Conservation (phyloP, 306 rosid species). For the Malus sieversii region DNA sequence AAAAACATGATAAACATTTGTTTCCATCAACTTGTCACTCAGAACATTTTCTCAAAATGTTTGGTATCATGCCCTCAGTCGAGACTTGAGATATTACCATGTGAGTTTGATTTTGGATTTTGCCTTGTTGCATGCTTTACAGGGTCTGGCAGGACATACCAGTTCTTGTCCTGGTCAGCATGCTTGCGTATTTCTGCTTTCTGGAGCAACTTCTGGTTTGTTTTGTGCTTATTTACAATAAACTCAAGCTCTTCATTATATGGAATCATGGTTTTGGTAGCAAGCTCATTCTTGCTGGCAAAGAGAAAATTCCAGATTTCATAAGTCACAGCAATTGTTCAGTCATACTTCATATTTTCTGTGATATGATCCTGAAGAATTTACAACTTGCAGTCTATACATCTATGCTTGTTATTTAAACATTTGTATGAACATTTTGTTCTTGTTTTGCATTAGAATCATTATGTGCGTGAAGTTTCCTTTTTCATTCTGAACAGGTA, state of each 20-base stretch:
- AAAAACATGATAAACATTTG: neutral
- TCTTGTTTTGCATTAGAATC: neutral
- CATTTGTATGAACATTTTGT: neutral
- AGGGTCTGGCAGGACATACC: slow-evolving; percentile 82
- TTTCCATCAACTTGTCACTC: neutral
- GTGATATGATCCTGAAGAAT: neutral
- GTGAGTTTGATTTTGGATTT: neutral
- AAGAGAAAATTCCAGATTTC: neutral
- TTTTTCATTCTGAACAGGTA: slow-evolving; percentile 50
- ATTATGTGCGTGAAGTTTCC: slow-evolving; percentile 12
- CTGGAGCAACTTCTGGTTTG: slow-evolving; percentile 88
- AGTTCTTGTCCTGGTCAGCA: slow-evolving; percentile 77
- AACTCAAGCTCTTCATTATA: neutral
- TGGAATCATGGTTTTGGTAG: neutral
- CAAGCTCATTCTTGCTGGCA: neutral
- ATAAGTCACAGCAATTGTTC: neutral
- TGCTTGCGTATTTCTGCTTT: slow-evolving; percentile 91
- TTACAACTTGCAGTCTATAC: slow-evolving; percentile 1
- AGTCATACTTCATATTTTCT: neutral
- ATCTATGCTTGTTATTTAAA: neutral
- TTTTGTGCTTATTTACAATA: slow-evolving; percentile 6
- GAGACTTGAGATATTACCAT: neutral
- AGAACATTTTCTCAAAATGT: neutral
- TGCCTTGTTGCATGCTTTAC: slow-evolving; percentile 23
- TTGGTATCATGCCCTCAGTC: neutral